Evolutionary conservation across 176 grass and related monocot genomes (phyloP), one percentile per base, ranked within the genome.

Genomic region (Urochloa ruziziensis): DNA sequence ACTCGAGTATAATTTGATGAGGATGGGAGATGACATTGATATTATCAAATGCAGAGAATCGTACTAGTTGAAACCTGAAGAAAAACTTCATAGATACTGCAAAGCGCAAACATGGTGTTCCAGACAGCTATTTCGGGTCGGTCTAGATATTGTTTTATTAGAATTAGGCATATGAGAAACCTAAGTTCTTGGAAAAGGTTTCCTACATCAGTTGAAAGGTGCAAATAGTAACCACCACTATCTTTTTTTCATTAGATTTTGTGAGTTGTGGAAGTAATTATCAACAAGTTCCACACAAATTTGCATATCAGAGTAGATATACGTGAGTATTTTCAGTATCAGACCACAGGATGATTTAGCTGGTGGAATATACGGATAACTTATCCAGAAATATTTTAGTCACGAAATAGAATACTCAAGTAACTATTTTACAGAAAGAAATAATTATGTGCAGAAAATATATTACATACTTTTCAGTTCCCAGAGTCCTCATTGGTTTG

Each of bases 401-500:
- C 51, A 35, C 12, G 33, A 33, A 72, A 82, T 6, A 58, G 15
- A 14, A 54, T 42, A 48, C 48, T 7, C 2, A 63, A 16, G 23
- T 40, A 25, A 37, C 24, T 32, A 25, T 36, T 62, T 62, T 35
- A 47, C 28, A 73, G n/a, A 27, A 36, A 62, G 13, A 47, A 0
- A 15, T 7, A 60, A 5, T 57, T 59, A 0, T 81, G 7, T 44
- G 53, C 12, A 47, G 40, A 62, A 43, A 60, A 28, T 48, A n/a
- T 4, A n/a, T 10, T 49, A 24, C 89, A 54, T 90, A 90, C 92
- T 39, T 90, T 36, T 74, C 66, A 51, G 84, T 80, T 39, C 84
- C 89, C 54, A 89, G 67, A 76, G 53, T 94, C 35, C 84, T 89
- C 59, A 92, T 58, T 74, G 92, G 92, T 7, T 76, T 75, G 10